Conservation (phyloP, 345 rosid species). For the Excoecaria agallocha region DNA sequence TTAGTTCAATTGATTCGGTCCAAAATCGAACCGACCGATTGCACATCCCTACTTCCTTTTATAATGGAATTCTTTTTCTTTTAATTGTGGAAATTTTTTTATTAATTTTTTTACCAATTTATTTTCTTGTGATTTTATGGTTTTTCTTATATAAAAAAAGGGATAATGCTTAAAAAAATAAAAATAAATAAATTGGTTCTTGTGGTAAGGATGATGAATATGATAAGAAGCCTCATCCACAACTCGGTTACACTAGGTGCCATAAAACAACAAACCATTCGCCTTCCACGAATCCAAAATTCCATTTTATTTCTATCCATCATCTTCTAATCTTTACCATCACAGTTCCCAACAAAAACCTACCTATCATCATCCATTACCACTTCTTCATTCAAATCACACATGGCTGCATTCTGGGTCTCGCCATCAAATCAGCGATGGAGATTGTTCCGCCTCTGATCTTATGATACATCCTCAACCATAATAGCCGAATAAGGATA, state of each 20-base stretch:
- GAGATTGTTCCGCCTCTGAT: too few relatives aligned
- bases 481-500: neutral
- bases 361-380: neutral
- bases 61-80: too few relatives aligned
- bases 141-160: too few relatives aligned
- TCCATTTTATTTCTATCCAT: neutral
- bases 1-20: too few relatives aligned
- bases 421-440: too few relatives aligned
- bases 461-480: neutral
- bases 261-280: neutral
- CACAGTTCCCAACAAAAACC: neutral
- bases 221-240: slow-evolving; percentile 10
- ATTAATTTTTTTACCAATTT: too few relatives aligned
- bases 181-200: too few relatives aligned
- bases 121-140: too few relatives aligned
- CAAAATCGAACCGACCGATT: too few relatives aligned
- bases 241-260: slow-evolving; percentile 7
- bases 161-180: neutral
- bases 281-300: neutral
- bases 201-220: slow-evolving; percentile 1
- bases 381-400: neutral
- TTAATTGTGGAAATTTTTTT: too few relatives aligned
- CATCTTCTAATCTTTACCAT: neutral
- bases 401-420: too few relatives aligned
- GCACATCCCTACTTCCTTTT: too few relatives aligned